These are phyloP conservation scores for Trametes meyenii DNA, from an alignment of 768 basidiomycete species.

Conservation along the genomic window DNA sequence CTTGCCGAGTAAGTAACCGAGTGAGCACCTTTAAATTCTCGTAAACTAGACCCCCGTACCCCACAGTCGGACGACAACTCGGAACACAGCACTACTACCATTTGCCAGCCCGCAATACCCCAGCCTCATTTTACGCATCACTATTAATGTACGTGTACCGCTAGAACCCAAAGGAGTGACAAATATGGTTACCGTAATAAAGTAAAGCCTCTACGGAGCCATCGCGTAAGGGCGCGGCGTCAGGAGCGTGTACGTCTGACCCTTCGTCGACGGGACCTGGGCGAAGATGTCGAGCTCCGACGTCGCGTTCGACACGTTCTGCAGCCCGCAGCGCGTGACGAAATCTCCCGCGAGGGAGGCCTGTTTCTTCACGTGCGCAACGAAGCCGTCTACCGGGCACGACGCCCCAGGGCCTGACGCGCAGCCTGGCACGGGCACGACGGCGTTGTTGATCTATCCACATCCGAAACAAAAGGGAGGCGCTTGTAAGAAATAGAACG, in stretches of 20 bases:
- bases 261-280: constrained; percentile 18
- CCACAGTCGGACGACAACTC: no score
- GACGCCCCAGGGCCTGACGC: constrained; percentile 42
- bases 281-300: constrained; percentile 29
- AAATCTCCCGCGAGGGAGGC: constrained; percentile 40
- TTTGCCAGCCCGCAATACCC: no score
- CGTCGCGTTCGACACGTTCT: constrained; percentile 27
- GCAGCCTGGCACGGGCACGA: constrained; percentile 45
- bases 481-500: not conserved
- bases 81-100: no score
- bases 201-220: not conserved
- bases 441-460: constrained; percentile 42
- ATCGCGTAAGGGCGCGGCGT: constrained; percentile 11
- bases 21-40: not conserved
- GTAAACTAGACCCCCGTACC: not conserved
- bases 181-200: not conserved
- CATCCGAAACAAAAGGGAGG: not conserved
- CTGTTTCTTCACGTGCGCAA: constrained; percentile 34
- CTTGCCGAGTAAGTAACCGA: no score
- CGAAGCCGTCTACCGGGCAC: constrained; percentile 42
- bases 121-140: no score
- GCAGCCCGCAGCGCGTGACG: constrained; percentile 40
- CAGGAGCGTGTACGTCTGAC: constrained; percentile 15
- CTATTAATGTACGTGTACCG: no score
- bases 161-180: no score